A percentile compares a stretch with the other conserved stretches of the same genome.
These are phyloP conservation scores for Pezizomycotina sp. DNA, from an alignment of 2,329 filamentous ascomycete species.

Conservation along the genomic window DNA sequence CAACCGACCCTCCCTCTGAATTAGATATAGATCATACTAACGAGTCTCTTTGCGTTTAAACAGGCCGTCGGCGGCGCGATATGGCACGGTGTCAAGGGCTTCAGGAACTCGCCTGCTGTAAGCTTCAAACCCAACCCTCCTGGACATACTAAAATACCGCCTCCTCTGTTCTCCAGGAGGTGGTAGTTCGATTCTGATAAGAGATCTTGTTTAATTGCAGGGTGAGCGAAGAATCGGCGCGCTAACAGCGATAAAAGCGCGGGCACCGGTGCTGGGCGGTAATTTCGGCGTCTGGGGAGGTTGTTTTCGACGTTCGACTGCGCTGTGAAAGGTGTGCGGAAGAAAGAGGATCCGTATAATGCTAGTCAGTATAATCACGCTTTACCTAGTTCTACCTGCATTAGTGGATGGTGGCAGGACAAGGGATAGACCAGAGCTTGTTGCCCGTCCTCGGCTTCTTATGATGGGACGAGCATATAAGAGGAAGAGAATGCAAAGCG, in stretches of 20 bases:
- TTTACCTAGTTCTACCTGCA: not conserved
- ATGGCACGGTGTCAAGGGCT: constrained; percentile 95
- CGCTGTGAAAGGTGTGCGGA: constrained; percentile 78
- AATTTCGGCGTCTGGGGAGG: constrained; percentile 99
- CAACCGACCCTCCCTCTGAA: constrained; percentile 6
- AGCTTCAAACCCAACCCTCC: too few relatives aligned
- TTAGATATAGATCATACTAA: not conserved
- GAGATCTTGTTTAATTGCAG: constrained; percentile 39
- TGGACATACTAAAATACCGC: too few relatives aligned
- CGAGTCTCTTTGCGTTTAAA: constrained; percentile 3
- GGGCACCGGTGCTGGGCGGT: constrained; percentile 85
- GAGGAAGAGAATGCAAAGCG: too few relatives aligned
- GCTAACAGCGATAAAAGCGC: constrained; percentile 91
- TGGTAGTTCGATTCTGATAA: too few relatives aligned
- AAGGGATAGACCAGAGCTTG: too few relatives aligned
- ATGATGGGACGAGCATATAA: not conserved
- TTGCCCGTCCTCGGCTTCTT: not conserved
- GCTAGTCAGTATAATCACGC: constrained; percentile 41
- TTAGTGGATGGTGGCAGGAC: not conserved
- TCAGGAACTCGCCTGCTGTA: constrained; percentile 53
- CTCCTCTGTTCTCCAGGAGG: too few relatives aligned
- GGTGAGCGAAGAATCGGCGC: constrained; percentile 92
- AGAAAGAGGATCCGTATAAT: constrained; percentile 98
- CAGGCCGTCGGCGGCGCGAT: constrained; percentile 65
- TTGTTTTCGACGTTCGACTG: constrained; percentile 93